Base-by-base conservation (phyloP, 176 grass and related monocot genomes). In the Oryza punctata region DNA sequence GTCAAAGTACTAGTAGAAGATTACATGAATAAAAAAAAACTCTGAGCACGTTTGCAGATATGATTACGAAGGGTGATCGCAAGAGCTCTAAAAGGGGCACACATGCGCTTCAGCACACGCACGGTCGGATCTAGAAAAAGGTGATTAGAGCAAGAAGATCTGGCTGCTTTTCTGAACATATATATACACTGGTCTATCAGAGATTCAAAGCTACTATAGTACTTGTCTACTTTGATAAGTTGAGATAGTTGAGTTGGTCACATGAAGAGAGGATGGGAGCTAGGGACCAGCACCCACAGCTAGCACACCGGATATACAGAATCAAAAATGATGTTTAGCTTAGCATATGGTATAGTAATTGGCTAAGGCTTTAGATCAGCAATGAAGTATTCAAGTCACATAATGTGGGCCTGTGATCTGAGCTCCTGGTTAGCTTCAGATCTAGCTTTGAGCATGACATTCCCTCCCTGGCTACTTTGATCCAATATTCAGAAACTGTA, bases 391-490 rank as follows among this genome's bases (percentile, higher is more conserved):
- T 38, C 7, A 67, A 33, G 63, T 47, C 10, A 27, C 72, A 65
- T 16, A 16, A 26, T 19, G 59, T 77, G 35, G 68, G 38, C 70
- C 57, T 35, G 27, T 23, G 54, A 60, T 60, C 54, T 60, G 19
- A 23, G 50, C 15, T 54, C 50, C 6, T 19, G 16, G 37, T 46
- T 45, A 28, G 80, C 24, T 40, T 47, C 6, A 60, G 54, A 23
- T 60, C 54, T 60, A 60, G 54, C 59, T 44, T 50, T 8, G 50
- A 70, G 75, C 67, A 71, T 79, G 75, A 38, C 84, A 79, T 85
- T 79, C 76, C 67, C 52, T 79, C 57, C 67, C 27, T 64, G 52
- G 1, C 24, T 1, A 3, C 37, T 15, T 15, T 63, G 69, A 64
- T 64, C 49, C 67, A 28, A 28, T 60, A 4, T 4, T 35, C 50